Evolutionary conservation across 768 basidiomycete genomes (phyloP), one percentile per base, ranked within the genome.

Genomic region (Goffeauzyma gilvescens): DNA sequence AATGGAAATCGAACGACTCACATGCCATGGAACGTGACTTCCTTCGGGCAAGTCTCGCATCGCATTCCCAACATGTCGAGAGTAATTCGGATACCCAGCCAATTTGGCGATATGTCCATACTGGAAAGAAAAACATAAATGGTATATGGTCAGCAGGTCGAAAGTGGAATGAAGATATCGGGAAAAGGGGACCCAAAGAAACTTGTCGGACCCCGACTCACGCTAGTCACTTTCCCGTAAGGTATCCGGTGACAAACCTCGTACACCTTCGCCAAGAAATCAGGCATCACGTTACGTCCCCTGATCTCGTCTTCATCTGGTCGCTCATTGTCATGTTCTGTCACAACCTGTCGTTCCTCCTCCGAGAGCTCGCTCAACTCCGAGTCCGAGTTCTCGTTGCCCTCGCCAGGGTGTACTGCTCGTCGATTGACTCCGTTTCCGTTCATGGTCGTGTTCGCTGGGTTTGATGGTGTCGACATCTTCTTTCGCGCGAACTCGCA

Each of bases 21-120:
- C 60, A 37, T 60, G 59, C 61, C 61, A 63, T 30, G 61, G 61
- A 31, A 63, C 49, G n/a, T 52, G 47, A n/a, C 49, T 49, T 25
- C 49, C 41, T 1, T 44, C 33, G 0, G 57, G 55, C 12, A 63
- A 46, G 15, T 41, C 41, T 41, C 58, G 59, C 50, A 63, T 41
- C 3, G 59, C 57, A 28, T 60, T 56, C 4, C 61, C 61, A 13
- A 63, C 61, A 45, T 63, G 61, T 46, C 61, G 54, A 32, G 61
- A 52, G 41, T 63, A 55, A 6, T 34, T 53, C 4, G 61, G 61
- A 42, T 58, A 63, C 15, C 61, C 61, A 17, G 58, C 57, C 13
- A 63, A 45, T 22, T 53, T 55, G 2, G 61, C 61, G 18, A 63
- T 63, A 44, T 63, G 59, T 2, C 59, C 57, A 25, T 45, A 45